Evolutionary conservation across 1,284 basidiomycete genomes (phyloP).

Genomic region (Malassezia dermatis): DNA sequence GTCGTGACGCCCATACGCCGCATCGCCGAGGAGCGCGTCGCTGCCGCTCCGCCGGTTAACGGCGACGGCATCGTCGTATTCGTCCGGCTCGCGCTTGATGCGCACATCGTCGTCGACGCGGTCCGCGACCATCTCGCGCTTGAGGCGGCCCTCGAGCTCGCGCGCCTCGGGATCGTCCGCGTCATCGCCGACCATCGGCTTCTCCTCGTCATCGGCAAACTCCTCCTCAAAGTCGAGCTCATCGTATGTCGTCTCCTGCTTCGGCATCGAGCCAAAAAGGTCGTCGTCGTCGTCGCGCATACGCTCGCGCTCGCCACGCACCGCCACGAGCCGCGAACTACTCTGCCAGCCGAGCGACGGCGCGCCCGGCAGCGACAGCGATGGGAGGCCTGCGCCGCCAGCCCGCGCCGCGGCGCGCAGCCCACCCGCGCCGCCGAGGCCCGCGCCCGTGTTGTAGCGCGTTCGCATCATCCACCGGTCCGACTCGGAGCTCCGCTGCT

Average conservation of each 20-base stretch:
- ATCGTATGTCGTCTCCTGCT: conserved; percentile 28
- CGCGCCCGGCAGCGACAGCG: conserved; percentile 7
- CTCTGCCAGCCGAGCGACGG: conserved; percentile 13
- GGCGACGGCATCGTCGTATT: conserved; percentile 21
- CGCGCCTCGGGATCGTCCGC: conserved; percentile 39
- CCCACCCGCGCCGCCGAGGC: not conserved
- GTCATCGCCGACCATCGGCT: conserved; percentile 22
- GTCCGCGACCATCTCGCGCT: conserved; percentile 46
- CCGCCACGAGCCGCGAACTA: conserved; percentile 11
- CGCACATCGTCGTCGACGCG: conserved; percentile 21
- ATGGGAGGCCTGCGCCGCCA: conserved; percentile 3
- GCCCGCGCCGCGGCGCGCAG: not conserved
- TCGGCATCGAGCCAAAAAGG: conserved; percentile 6
- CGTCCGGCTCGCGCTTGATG: conserved; percentile 18
- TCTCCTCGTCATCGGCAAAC: conserved; percentile 46
- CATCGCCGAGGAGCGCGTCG: conserved; percentile 16
- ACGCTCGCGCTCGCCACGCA: conserved; percentile 13
- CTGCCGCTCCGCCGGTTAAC: conserved; percentile 24
- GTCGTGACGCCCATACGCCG: conserved; percentile 16
- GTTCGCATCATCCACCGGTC: conserved; percentile 29
- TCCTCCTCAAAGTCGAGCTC: conserved; percentile 45
- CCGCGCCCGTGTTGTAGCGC: conserved; percentile 17
- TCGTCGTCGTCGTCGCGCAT: conserved; percentile 27
- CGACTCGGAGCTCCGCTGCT: conserved; percentile 28
- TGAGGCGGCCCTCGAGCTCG: conserved; percentile 44